A percentile compares a stretch with the other conserved stretches of the same genome.
Conservation (phyloP, 805 yeast species). For the Scheffersomyces spartinae region DNA sequence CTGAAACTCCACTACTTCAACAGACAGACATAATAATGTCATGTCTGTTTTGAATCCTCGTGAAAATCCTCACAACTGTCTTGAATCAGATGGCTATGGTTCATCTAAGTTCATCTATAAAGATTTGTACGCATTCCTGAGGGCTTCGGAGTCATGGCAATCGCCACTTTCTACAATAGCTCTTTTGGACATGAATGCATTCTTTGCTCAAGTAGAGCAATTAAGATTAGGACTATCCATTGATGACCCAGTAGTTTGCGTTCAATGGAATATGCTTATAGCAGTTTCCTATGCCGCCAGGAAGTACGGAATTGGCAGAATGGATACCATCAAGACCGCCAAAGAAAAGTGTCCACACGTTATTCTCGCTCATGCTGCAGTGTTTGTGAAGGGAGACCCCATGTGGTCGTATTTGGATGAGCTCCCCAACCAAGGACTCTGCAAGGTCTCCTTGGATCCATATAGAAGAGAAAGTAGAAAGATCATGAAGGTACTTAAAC, state of each 20-base stretch:
- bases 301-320: conserved; percentile 65
- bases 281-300: conserved; percentile 91
- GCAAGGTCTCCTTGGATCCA: conserved; percentile 86
- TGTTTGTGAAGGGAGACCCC: conserved; percentile 76
- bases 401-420: conserved; percentile 66
- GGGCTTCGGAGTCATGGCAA: conserved; percentile 34
- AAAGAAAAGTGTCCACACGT: conserved; percentile 63
- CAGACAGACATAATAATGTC: too few relatives aligned
- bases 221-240: conserved; percentile 51
- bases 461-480: conserved; percentile 81
- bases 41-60: too few relatives aligned
- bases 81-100: too few relatives aligned
- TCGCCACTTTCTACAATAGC: conserved; percentile 73
- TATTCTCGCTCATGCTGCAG: conserved; percentile 84
- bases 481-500: conserved; percentile 53
- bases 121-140: conserved; percentile 38
- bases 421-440: conserved; percentile 45
- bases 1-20: too few relatives aligned
- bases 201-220: conserved; percentile 91
- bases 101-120: conserved; percentile 37
- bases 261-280: conserved; percentile 83
- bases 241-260: conserved; percentile 83
- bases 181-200: conserved; percentile 88
- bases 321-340: conserved; percentile 64
- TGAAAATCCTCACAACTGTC: too few relatives aligned